A percentile compares a stretch with the other conserved stretches of the same genome.
Evolutionary conservation across 2,329 filamentous ascomycete species (phyloP).

Genomic region (Fusarium buharicum): DNA sequence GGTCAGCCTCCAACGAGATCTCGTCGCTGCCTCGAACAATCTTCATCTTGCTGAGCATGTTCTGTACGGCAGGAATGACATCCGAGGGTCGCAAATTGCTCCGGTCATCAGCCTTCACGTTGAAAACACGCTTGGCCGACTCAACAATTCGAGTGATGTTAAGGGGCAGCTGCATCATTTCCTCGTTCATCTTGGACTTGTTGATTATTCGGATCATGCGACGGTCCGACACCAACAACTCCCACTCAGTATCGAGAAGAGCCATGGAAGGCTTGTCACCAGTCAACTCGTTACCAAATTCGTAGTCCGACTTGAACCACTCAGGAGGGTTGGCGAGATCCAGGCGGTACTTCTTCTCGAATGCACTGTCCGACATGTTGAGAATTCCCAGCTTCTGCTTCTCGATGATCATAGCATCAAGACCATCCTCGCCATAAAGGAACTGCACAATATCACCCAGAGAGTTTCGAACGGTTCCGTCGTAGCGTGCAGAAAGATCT

Average conservation of each 20-base stretch:
- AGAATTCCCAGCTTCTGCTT: conserved; percentile 91
- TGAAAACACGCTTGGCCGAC: conserved; percentile 88
- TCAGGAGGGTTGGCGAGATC: conserved; percentile 72
- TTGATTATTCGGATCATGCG: conserved; percentile 77
- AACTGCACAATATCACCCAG: conserved; percentile 97
- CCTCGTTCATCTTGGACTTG: conserved; percentile 76
- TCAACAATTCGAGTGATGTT: conserved; percentile 93
- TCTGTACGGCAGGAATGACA: conserved; percentile 81
- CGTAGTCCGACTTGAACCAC: conserved; percentile 68
- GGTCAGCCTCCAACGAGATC: conserved; percentile 86
- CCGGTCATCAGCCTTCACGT: conserved; percentile 83
- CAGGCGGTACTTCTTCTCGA: conserved; percentile 83
- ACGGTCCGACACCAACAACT: conserved; percentile 79
- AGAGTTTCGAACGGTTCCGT: conserved; percentile 96
- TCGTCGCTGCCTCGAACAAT: conserved; percentile 87
- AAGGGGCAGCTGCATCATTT: conserved; percentile 89
- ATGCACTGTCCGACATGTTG: conserved; percentile 78
- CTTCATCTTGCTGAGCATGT: conserved; percentile 78
- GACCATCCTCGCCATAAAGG: conserved; percentile 95
- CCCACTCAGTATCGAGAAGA: conserved; percentile 88
- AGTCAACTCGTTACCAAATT: conserved; percentile 85
- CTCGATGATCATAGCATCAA: conserved; percentile 94
- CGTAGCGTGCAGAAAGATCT: conserved; percentile 97
- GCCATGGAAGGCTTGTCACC: conserved; percentile 90
- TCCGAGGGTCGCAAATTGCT: conserved; percentile 91